phyloP scores from a whole-genome alignment of 352 stramenopile species.

The Pythium sukuiense region DNA sequence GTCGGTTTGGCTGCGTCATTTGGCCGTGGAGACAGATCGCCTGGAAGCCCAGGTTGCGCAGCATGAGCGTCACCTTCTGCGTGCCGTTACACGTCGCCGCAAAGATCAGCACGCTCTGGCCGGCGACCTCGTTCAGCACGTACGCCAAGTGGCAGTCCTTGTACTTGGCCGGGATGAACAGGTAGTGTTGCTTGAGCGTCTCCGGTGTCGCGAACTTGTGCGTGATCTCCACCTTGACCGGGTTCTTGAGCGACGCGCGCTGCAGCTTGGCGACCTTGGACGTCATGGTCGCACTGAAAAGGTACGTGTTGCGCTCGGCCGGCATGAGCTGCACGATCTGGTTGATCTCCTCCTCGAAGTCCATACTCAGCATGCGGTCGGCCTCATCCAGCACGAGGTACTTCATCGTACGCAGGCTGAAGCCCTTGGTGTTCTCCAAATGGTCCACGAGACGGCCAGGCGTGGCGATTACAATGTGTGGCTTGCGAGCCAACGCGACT shows the following conservation, averaged over 20 bases:
- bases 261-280: slow-evolving; percentile 98
- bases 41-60: slow-evolving; percentile 98
- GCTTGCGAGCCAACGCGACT: slow-evolving; percentile 96
- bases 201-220: slow-evolving; percentile 98
- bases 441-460: slow-evolving; percentile 93
- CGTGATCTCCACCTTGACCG: slow-evolving; percentile 96
- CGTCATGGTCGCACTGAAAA: slow-evolving; percentile 99
- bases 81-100: slow-evolving; percentile 97
- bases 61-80: slow-evolving; percentile 94
- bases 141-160: slow-evolving; percentile 99
- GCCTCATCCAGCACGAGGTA: slow-evolving; percentile 95
- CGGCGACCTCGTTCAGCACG: slow-evolving; percentile 97
- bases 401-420: slow-evolving; percentile 90
- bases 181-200: slow-evolving; percentile 97
- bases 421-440: slow-evolving; percentile 96
- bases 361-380: slow-evolving; percentile 96
- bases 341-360: slow-evolving; percentile 99
- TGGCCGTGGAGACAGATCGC: slow-evolving; percentile 98
- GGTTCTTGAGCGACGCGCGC: slow-evolving; percentile 95
- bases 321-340: slow-evolving; percentile 97
- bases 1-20: slow-evolving; percentile 97
- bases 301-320: slow-evolving; percentile 93
- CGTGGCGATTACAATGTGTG: slow-evolving; percentile 95
- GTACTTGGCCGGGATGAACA: slow-evolving; percentile 99
- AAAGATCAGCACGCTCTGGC: slow-evolving; percentile 98